These are phyloP conservation scores for Pichia sp. DNA, from an alignment of 1,139 yeast species.

Conservation along the genomic window DNA sequence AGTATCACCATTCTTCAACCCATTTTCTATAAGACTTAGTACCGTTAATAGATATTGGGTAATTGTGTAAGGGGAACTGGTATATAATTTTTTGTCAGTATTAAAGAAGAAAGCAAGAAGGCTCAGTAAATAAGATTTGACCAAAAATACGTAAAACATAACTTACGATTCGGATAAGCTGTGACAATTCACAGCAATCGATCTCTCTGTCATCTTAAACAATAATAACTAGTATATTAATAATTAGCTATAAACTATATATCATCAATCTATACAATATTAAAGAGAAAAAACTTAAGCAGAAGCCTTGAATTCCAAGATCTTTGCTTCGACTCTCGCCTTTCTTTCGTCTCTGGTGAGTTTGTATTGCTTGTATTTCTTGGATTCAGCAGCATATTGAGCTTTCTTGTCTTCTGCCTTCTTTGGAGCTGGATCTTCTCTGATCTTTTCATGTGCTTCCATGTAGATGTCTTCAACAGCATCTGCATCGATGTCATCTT, in stretches of 20 bases:
- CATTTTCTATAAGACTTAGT: constrained; percentile 8
- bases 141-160: too few relatives aligned
- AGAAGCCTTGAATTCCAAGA: constrained; percentile 69
- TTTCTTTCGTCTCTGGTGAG: constrained; percentile 88
- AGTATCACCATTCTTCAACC: constrained; percentile 8
- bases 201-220: background rate
- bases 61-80: background rate
- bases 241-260: background rate
- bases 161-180: background rate
- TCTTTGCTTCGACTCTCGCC: constrained; percentile 85
- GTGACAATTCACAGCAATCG: background rate
- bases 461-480: constrained; percentile 92
- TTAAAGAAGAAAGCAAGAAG: background rate
- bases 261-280: background rate
- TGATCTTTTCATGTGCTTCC: constrained; percentile 91
- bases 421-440: constrained; percentile 92
- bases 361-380: constrained; percentile 84
- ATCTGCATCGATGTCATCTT: constrained; percentile 96
- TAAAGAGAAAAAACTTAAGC: constrained; percentile 10
- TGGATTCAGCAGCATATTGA: constrained; percentile 95
- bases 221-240: background rate
- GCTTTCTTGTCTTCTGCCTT: constrained; percentile 94
- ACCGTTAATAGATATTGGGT: background rate
- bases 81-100: background rate
- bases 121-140: background rate